These are phyloP conservation scores for Strobilomyces echinocephalus DNA, from an alignment of 768 basidiomycete species.

Conservation along the genomic window DNA sequence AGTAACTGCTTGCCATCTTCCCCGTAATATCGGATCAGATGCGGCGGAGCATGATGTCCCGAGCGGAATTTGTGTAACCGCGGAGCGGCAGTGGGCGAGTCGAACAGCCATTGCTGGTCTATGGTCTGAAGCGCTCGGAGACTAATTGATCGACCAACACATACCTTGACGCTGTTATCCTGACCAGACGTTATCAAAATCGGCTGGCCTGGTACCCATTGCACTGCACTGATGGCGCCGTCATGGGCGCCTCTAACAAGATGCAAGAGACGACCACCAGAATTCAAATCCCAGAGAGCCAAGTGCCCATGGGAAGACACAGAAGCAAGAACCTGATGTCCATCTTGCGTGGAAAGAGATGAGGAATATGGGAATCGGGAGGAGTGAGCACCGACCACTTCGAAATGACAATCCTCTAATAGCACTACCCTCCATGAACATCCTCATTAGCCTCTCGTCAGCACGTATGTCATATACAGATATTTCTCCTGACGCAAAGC, in stretches of 20 bases:
- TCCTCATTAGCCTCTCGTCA: constrained; percentile 82
- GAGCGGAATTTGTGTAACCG: constrained; percentile 87
- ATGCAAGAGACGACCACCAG: constrained; percentile 77
- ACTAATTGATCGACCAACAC: neutral
- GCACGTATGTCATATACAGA: constrained; percentile 86
- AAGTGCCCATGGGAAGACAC: constrained; percentile 85
- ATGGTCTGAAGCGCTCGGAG: constrained; percentile 3
- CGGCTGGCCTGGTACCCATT: constrained; percentile 94
- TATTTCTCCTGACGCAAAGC: constrained; percentile 82
- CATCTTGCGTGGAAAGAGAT: constrained; percentile 47
- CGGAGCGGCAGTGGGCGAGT: constrained; percentile 82
- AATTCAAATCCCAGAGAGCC: constrained; percentile 89
- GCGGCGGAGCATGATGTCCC: constrained; percentile 88
- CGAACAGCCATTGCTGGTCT: constrained; percentile 93
- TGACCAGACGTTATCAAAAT: constrained; percentile 84
- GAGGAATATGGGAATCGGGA: neutral
- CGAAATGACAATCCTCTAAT: constrained; percentile 78
- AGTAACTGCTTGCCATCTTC: constrained; percentile 95
- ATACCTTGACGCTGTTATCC: constrained; percentile 93
- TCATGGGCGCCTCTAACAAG: constrained; percentile 88
- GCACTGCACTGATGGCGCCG: constrained; percentile 70
- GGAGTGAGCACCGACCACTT: constrained; percentile 55
- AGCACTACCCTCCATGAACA: constrained; percentile 86
- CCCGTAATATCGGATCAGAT: constrained; percentile 91
- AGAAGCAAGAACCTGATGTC: constrained; percentile 82